Conservation (phyloP, 116 monocot genomes). For the Posidonia oceanica region DNA sequence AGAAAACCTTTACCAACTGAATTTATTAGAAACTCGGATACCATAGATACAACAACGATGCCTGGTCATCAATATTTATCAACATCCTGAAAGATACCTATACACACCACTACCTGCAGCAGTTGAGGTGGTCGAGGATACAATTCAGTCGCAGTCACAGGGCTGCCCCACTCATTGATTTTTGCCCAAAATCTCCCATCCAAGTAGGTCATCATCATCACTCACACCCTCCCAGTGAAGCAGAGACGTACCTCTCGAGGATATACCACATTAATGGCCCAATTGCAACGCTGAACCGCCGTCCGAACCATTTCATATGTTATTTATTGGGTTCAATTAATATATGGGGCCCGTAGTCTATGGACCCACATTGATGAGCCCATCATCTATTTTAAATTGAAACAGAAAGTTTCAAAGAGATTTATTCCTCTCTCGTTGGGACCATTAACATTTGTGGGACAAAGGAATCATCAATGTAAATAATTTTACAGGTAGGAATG, state of each 20-base stretch:
- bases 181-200: conserved; percentile 3
- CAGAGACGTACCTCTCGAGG: conserved; percentile 2
- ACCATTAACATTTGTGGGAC: no score
- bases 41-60: not conserved
- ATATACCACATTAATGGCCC: conserved; percentile 7
- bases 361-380: not conserved
- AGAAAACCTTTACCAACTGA: no score
- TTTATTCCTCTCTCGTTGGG: no score
- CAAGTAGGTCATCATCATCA: not conserved
- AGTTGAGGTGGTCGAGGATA: not conserved
- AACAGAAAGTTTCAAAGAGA: no score
- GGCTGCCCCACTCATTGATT: conserved; percentile 1
- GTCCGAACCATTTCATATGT: not conserved
- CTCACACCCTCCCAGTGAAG: not conserved
- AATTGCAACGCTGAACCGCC: conserved; percentile 2
- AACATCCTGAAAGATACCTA: conserved; percentile 1
- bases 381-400: no score
- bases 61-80: not conserved
- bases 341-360: not conserved
- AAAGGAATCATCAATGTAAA: no score
- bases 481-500: no score
- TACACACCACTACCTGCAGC: not conserved
- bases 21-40: not conserved
- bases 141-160: not conserved
- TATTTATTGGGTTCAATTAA: conserved; percentile 7